Evolutionary conservation across 2,329 filamentous ascomycete genomes (phyloP).

Genomic region (Epichloe bromicola): DNA sequence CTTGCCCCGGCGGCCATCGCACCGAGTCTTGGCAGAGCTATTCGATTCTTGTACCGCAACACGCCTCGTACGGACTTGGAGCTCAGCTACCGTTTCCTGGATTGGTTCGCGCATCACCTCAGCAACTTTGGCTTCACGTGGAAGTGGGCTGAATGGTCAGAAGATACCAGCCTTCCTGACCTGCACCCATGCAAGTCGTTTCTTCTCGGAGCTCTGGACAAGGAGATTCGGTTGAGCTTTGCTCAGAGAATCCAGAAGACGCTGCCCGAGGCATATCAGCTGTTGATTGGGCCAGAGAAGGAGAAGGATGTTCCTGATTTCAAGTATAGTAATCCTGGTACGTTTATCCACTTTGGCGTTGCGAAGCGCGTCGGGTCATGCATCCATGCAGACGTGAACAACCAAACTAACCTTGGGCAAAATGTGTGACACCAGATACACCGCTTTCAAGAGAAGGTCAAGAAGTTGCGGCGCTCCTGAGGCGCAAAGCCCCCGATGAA

Average conservation of each 20-base stretch:
- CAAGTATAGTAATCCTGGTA: constrained; percentile 70
- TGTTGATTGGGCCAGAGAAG: constrained; percentile 71
- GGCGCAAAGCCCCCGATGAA: constrained; percentile 72
- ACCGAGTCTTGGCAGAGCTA: constrained; percentile 82
- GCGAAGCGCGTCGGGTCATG: no score
- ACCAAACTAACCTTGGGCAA: no score
- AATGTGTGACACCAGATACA: constrained; percentile 37
- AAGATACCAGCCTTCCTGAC: constrained; percentile 64
- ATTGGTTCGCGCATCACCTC: constrained; percentile 96
- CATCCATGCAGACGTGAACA: no score
- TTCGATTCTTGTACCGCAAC: constrained; percentile 79
- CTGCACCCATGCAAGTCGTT: constrained; percentile 87
- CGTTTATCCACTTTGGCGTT: constrained; percentile 18
- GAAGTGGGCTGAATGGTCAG: constrained; percentile 98
- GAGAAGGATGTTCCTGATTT: constrained; percentile 95
- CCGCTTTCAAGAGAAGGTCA: constrained; percentile 78
- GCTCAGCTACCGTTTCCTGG: constrained; percentile 73
- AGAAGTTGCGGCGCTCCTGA: constrained; percentile 65
- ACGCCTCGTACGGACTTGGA: constrained; percentile 76
- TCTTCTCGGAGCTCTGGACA: constrained; percentile 80
- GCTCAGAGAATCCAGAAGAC: constrained; percentile 93
- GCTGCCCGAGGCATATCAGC: constrained; percentile 69
- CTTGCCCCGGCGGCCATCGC: constrained; percentile 93
- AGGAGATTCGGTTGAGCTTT: constrained; percentile 93
- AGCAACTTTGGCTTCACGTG: constrained; percentile 99